These are phyloP conservation scores for Fraxinus americana DNA, from an alignment of 257 asterid genomes.

Conservation along the genomic window DNA sequence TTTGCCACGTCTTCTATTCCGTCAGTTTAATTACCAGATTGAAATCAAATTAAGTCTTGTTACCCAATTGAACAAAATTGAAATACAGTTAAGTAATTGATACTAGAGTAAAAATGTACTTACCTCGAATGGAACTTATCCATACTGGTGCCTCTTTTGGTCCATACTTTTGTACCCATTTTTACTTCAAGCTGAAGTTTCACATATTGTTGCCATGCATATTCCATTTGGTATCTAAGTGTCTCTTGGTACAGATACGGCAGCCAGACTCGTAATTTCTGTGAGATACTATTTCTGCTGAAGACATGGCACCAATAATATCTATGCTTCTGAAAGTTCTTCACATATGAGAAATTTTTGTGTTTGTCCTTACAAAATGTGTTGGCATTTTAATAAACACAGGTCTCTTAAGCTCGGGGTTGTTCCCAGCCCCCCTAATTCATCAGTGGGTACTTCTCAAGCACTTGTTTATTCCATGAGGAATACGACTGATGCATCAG, in stretches of 20 bases:
- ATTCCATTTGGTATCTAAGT: not conserved
- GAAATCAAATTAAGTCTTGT: no score
- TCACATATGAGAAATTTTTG: conserved; percentile 19
- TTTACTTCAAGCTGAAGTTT: not conserved
- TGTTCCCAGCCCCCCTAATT: conserved; percentile 49
- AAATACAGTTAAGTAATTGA: no score
- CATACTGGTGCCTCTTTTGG: not conserved
- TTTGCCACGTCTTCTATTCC: no score
- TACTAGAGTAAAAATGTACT: no score
- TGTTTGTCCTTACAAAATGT: not conserved
- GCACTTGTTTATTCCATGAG: conserved; percentile 50
- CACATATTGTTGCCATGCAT: not conserved
- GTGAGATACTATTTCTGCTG: not conserved
- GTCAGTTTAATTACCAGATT: no score
- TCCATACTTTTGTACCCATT: not conserved
- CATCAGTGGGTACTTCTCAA: conserved; percentile 46
- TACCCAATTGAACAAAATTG: no score
- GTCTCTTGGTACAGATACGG: not conserved
- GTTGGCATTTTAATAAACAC: conserved; percentile 10
- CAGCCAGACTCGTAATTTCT: not conserved
- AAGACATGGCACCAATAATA: conserved; percentile 12
- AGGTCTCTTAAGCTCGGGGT: conserved; percentile 89
- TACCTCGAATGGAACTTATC: no score
- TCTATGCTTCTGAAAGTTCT: conserved; percentile 16
- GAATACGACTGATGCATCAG: conserved; percentile 62